These are phyloP conservation scores for Euphorbia celastroides DNA, from an alignment of 441 rosid species.

Conservation along the genomic window DNA sequence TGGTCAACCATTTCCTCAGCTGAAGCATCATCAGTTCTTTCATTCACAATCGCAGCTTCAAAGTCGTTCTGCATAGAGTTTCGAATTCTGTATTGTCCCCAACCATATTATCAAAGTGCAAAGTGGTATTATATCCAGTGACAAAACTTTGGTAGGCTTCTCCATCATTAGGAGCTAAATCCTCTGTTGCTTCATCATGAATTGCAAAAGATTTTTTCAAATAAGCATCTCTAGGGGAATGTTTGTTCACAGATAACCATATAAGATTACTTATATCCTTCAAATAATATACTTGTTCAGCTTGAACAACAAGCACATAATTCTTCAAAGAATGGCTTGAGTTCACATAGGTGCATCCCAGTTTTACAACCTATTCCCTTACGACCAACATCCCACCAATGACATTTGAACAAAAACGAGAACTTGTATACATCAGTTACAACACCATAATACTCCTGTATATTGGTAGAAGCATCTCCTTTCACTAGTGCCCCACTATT, in stretches of 20 bases:
- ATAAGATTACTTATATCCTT: neutral
- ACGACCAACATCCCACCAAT: neutral
- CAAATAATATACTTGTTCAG: neutral
- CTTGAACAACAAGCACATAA: neutral
- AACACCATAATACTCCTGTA: neutral
- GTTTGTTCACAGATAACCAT: neutral
- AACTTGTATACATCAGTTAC: neutral
- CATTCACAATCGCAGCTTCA: neutral
- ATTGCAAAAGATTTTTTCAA: neutral
- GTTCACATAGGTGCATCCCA: neutral
- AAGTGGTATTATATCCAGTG: neutral
- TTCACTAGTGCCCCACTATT: neutral
- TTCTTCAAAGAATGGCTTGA: neutral
- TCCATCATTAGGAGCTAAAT: neutral
- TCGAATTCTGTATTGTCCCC: neutral
- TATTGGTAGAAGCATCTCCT: neutral
- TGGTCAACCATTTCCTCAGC: neutral
- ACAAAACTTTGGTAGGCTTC: neutral
- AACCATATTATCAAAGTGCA: neutral
- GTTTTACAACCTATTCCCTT: neutral
- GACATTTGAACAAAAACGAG: neutral
- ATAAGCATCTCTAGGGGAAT: neutral
- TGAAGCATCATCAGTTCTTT: neutral
- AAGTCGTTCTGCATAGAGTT: neutral
- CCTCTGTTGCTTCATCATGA: neutral